Base-by-base conservation (phyloP, 768 basidiomycete species). In the Trametes cinnabarina region DNA sequence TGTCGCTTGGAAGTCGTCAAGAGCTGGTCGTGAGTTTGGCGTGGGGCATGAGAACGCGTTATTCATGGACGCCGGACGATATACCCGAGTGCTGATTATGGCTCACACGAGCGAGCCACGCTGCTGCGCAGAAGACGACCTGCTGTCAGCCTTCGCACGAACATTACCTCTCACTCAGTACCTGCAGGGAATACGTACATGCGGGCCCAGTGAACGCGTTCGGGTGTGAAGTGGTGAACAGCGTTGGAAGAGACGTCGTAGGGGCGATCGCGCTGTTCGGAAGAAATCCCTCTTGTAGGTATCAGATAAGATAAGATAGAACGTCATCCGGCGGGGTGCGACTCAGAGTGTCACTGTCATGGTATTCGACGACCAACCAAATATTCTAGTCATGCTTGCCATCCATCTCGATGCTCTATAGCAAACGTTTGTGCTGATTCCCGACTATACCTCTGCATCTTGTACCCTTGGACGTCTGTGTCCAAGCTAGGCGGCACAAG, bases 1-100 rank as follows among this genome's bases (percentile, higher is more conserved):
- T 19, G 51, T 51, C 40, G 39, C 26, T 19, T n/a, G 35, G 54
- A 19, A 23, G 52, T 49, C 55, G 47, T 19, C 20, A 22, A n/a
- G 20, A n/a, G 57, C 30, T 30, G 20, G 50, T 39, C 26, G 46
- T 28, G 42, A 32, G 20, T 41, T 42, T 41, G 34, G 46, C 47
- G 58, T 59, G 47, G 47, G 58, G 26, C 58, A 53, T 59, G 58
- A 53, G 58, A 59, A 53, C 26, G 22, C 22, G 19, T 30, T 28
- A 49, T 28, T 34, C 35, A 23, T 55, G 32, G 26, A 37, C 34
- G 43, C 42, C 35, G 32, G 44, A 39, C 19, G 37, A 19, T 25
- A 19, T 40, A 5, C 26, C 19, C 39, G n/a, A 15, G 17, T 23
- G 28, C 41, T 43, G 37, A 10, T n/a, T 34, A 15, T 15, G 19